Percentiles rank a stretch among this genome's conserved stretches.
These are phyloP conservation scores for Cladosporium sp. DNA, from an alignment of 2,329 filamentous ascomycete genomes.

Conservation along the genomic window DNA sequence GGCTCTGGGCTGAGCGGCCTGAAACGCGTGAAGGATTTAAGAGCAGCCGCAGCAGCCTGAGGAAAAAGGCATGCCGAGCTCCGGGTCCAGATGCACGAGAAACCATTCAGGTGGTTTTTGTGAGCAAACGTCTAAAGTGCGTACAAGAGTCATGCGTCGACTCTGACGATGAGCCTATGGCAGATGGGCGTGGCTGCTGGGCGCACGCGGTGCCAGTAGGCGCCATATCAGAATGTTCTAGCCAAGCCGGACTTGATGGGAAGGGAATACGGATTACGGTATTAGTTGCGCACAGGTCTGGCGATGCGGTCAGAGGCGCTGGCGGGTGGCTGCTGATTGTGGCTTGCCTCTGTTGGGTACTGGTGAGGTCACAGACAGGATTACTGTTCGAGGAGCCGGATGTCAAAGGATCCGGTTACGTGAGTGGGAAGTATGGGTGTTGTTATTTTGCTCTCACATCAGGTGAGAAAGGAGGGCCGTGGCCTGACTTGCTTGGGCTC, in stretches of 20 bases:
- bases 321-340: constrained; percentile 8
- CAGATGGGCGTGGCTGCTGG: not conserved
- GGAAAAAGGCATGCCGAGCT: not conserved
- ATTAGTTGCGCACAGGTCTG: not conserved
- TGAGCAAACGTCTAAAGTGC: not conserved
- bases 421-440: not conserved
- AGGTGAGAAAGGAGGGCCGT: not conserved
- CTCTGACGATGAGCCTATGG: not conserved
- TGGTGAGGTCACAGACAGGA: constrained; percentile 1
- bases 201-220: not conserved
- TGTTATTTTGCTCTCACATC: not conserved
- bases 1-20: too few relatives aligned
- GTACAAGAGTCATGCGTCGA: not conserved
- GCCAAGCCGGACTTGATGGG: not conserved
- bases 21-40: too few relatives aligned
- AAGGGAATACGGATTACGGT: not conserved
- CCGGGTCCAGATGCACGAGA: not conserved
- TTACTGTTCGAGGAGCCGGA: not conserved
- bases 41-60: too few relatives aligned
- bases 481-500: too few relatives aligned
- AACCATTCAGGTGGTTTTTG: not conserved
- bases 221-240: not conserved
- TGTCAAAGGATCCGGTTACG: constrained; percentile 3
- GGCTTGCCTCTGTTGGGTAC: not conserved
- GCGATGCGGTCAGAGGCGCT: constrained; percentile 1